These are phyloP conservation scores for Colletotrichum sp. DNA, from an alignment of 2,329 filamentous ascomycete species.

Conservation along the genomic window DNA sequence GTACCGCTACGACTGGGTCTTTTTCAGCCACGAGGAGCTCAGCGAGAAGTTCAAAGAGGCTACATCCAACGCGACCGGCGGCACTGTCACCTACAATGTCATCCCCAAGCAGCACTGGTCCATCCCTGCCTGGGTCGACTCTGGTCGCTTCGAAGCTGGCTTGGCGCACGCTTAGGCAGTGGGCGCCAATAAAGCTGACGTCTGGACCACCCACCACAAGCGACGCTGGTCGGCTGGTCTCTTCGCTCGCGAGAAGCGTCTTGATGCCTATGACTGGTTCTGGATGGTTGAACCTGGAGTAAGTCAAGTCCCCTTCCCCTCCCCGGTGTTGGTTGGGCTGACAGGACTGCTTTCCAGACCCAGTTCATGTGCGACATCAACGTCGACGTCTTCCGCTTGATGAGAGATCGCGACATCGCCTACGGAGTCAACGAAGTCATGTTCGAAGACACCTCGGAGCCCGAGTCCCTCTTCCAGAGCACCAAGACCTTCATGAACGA, in stretches of 20 bases:
- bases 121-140: constrained; percentile 74
- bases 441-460: constrained; percentile 47
- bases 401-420: constrained; percentile 82
- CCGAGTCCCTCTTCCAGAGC: constrained; percentile 49
- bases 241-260: constrained; percentile 79
- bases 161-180: constrained; percentile 69
- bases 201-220: constrained; percentile 74
- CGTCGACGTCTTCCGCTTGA: constrained; percentile 87
- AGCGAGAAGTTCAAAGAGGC: constrained; percentile 76
- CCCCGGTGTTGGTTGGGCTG: not conserved
- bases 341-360: constrained; percentile 41
- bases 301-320: constrained; percentile 29
- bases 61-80: constrained; percentile 72
- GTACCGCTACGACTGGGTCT: constrained; percentile 87
- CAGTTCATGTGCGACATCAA: constrained; percentile 67
- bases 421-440: constrained; percentile 69
- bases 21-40: constrained; percentile 84
- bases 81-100: constrained; percentile 73
- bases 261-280: constrained; percentile 66
- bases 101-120: constrained; percentile 81
- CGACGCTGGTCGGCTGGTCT: constrained; percentile 84
- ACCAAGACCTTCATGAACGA: constrained; percentile 51
- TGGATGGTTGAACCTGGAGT: constrained; percentile 67
- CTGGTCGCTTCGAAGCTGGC: constrained; percentile 67
- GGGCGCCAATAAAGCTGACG: constrained; percentile 64